phyloP scores from a whole-genome alignment of 176 grass and related monocot species.

The Avena insularis region DNA sequence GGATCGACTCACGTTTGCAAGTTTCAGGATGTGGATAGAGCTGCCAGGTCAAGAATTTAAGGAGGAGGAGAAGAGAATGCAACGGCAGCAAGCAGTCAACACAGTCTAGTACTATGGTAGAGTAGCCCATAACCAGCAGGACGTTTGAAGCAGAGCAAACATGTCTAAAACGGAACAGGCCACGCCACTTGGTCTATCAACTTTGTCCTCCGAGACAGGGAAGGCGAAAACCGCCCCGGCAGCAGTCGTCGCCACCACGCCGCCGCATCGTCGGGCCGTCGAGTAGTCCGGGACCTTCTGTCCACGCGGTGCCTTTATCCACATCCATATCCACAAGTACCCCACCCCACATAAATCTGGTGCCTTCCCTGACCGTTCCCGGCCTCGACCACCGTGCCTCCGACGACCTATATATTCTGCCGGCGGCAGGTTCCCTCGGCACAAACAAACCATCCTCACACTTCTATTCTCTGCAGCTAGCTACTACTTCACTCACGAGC shows the following conservation, averaged over 20 bases:
- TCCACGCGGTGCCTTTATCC: background rate
- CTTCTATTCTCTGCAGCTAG: background rate
- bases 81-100: constrained; percentile 18
- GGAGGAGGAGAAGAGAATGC: background rate
- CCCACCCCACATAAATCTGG: constrained; percentile 25
- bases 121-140: background rate
- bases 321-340: constrained; percentile 41
- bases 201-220: background rate
- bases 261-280: constrained; percentile 34
- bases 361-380: background rate
- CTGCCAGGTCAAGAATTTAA: constrained; percentile 36
- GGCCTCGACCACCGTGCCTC: constrained; percentile 7
- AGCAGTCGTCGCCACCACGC: constrained; percentile 32
- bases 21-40: constrained; percentile 38
- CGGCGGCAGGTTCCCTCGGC: background rate
- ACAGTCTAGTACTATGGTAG: background rate
- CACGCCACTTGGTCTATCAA: background rate
- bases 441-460: background rate
- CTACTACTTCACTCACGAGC: background rate
- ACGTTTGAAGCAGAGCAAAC: background rate
- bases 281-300: background rate
- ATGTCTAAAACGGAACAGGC: background rate
- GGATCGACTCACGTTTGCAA: background rate
- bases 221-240: background rate
- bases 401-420: constrained; percentile 9